Percentiles rank a stretch among this genome's conserved stretches.
Conservation (phyloP, 345 rosid species). For the Punica granatum region DNA sequence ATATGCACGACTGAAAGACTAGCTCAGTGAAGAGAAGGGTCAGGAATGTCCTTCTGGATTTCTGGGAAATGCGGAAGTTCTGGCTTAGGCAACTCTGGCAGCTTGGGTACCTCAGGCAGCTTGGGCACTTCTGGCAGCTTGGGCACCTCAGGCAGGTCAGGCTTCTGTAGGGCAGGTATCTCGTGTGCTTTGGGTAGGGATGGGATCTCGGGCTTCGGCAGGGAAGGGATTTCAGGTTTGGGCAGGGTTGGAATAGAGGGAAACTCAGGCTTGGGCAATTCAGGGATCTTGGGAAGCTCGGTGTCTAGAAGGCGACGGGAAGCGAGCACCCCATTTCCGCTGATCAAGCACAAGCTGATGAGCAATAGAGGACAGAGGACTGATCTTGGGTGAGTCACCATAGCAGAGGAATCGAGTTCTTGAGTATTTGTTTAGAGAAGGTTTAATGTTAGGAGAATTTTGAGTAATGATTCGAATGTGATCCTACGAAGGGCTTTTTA, state of each 20-base stretch:
- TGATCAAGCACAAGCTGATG: background rate
- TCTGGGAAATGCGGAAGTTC: background rate
- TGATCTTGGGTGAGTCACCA: slow-evolving; percentile 9
- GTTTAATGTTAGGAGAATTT: too few relatives aligned
- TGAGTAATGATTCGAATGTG: background rate
- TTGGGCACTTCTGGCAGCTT: slow-evolving; percentile 5
- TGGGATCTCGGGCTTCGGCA: slow-evolving; percentile 2
- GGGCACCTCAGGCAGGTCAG: slow-evolving; percentile 9
- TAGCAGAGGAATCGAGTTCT: background rate
- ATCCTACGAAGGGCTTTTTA: background rate
- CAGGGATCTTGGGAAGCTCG: slow-evolving; percentile 6
- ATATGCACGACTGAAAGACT: background rate
- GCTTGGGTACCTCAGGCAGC: background rate
- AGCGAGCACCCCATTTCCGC: slow-evolving; percentile 11
- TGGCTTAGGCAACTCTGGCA: slow-evolving; percentile 1
- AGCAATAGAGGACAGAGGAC: slow-evolving; percentile 2
- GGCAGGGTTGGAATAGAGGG: background rate
- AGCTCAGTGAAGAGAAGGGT: background rate
- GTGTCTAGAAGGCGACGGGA: slow-evolving; percentile 13
- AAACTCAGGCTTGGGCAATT: slow-evolving; percentile 11
- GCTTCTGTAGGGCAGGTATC: slow-evolving; percentile 3
- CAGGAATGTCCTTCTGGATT: background rate
- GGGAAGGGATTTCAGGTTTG: slow-evolving; percentile 1
- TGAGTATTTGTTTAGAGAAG: background rate
- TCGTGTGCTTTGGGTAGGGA: slow-evolving; percentile 4